Base-by-base conservation (phyloP, 2,329 filamentous ascomycete species). In the Colletotrichum siamense region DNA sequence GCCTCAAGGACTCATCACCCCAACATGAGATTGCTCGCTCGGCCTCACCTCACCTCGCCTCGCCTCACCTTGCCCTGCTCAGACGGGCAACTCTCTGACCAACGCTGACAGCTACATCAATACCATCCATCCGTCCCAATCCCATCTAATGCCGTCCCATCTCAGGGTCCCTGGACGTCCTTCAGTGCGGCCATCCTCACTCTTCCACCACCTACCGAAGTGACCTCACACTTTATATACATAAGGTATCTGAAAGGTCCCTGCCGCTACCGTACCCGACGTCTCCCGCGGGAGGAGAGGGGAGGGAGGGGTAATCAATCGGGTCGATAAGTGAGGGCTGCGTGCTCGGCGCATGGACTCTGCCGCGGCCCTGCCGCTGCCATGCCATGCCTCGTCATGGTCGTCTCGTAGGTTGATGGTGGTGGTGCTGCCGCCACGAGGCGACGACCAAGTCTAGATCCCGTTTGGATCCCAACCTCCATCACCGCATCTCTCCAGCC, bases 351-450 rank as follows among this genome's bases (percentile, higher is more conserved):
- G 32, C 59, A 62, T 62, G 59, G 28, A 30, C 59, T 62, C 28
- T 62, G 59, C 59, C 18, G 59, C 59, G 32, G 28, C 26, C 59
- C 59, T 62, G 59, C 16, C 59, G 28, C 59, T 62, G 59, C 6
- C 59, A 32, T 62, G 30, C 18, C 59, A 12, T 49, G 39, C 16
- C 32, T 26, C 52, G 49, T 30, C n/a, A 18, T 44, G 55, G 66
- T 26, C 22, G 32, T 44, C 28, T n/a, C 55, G 26, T 44, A 15
- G 44, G 10, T 59, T 10, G 44, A 39, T 66, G 69, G 44, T 63
- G 69, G 44, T 63, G 68, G 69, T 71, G 70, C 6, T 68, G 15
- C 22, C 63, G 55, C 64, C 70, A 68, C 63, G 63, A 73, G 62
- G 62, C 34, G 13, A 26, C 44, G 12, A 24, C 18, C 28, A 32